Percentiles rank a stretch among this genome's conserved stretches.
Evolutionary conservation across 257 asterid species (phyloP).

Genomic region (Fraxinus excelsior): DNA sequence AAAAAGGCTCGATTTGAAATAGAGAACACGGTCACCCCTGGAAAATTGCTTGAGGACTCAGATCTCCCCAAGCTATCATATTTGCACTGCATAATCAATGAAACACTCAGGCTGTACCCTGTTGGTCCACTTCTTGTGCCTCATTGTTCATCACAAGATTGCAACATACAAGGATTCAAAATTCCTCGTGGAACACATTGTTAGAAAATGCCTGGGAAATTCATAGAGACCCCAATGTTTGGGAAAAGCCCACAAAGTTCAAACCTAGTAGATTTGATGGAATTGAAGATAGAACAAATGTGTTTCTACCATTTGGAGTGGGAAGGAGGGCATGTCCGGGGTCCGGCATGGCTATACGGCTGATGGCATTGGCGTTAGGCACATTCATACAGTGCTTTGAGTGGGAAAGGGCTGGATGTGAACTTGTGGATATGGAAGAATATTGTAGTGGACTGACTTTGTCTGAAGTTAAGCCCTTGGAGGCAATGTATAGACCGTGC

Average conservation of each 20-base stretch:
- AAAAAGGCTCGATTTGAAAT: conserved; percentile 33
- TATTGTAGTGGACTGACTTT: conserved; percentile 31
- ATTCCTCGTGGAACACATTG: conserved; percentile 40
- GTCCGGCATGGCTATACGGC: conserved; percentile 37
- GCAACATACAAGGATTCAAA: conserved; percentile 32
- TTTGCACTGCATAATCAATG: conserved; percentile 42
- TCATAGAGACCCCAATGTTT: conserved; percentile 37
- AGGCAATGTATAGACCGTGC: conserved; percentile 39
- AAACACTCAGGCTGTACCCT: conserved; percentile 40
- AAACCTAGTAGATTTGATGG: conserved; percentile 40
- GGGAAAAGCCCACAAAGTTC: conserved; percentile 36
- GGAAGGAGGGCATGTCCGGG: conserved; percentile 63
- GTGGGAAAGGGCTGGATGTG: conserved; percentile 45
- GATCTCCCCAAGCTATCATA: conserved; percentile 38
- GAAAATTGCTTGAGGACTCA: conserved; percentile 33
- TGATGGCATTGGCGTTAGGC: conserved; percentile 45
- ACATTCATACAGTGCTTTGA: conserved; percentile 48
- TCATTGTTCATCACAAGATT: conserved; percentile 39
- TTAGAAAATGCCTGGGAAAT: conserved; percentile 47
- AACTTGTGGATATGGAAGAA: conserved; percentile 31
- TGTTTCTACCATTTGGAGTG: conserved; percentile 45
- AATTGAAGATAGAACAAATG: conserved; percentile 25
- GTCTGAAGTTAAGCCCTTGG: conserved; percentile 39
- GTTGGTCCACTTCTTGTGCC: conserved; percentile 51
- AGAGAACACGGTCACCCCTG: conserved; percentile 26